phyloP scores from a whole-genome alignment of 2,329 filamentous ascomycete genomes.

The Trichoderma sp. region DNA sequence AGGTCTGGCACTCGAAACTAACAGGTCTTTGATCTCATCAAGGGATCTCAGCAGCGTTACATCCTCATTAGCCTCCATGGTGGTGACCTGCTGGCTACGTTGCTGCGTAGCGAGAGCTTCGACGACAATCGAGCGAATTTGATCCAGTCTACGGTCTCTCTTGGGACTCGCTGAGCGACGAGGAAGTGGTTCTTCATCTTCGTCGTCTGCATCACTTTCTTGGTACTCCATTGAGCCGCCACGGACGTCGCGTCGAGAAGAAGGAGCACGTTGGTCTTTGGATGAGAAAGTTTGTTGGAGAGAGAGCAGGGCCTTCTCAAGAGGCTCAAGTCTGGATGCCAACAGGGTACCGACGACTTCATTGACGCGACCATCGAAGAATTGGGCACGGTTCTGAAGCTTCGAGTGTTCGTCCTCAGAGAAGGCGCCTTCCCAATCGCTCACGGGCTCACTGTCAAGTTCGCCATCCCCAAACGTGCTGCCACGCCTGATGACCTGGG shows the following conservation, averaged over 20 bases:
- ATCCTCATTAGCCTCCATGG: conserved; percentile 36
- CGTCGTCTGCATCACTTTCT: conserved; percentile 91
- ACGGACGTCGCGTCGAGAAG: conserved; percentile 57
- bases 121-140: conserved; percentile 69
- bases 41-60: conserved; percentile 64
- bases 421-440: conserved; percentile 89
- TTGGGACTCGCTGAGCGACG: conserved; percentile 74
- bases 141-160: conserved; percentile 75
- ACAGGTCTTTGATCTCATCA: conserved; percentile 56
- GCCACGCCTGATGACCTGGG: conserved; percentile 51
- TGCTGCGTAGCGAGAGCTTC: conserved; percentile 68
- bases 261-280: conserved; percentile 53
- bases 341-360: conserved; percentile 77
- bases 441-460: conserved; percentile 58
- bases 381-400: conserved; percentile 73
- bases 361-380: conserved; percentile 90
- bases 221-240: conserved; percentile 67
- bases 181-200: conserved; percentile 70
- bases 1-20: conserved; percentile 23
- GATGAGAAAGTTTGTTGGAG: conserved; percentile 69
- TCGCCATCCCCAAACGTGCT: conserved; percentile 41
- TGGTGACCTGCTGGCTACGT: conserved; percentile 36
- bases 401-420: conserved; percentile 81
- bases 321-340: conserved; percentile 70
- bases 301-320: conserved; percentile 73